A percentile compares a stretch with the other conserved stretches of the same genome.
Conservation (phyloP, 2,329 filamentous ascomycete genomes). For the Ophiostoma sp. region DNA sequence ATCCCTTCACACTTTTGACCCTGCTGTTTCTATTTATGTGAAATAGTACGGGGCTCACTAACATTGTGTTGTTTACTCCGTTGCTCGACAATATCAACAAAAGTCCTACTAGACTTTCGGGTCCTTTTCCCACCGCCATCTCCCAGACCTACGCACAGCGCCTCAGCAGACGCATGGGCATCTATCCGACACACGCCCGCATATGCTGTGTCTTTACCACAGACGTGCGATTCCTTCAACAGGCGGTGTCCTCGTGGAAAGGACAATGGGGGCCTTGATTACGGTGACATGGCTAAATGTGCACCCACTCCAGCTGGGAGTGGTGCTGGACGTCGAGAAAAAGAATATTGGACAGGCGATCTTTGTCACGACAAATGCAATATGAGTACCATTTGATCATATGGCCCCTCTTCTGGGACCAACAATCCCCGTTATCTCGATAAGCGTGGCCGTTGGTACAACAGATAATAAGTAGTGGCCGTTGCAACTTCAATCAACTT, state of each 20-base stretch:
- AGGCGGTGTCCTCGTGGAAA: background rate
- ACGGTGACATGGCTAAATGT: background rate
- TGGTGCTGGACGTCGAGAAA: no score
- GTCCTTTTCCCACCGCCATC: background rate
- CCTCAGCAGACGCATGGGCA: background rate
- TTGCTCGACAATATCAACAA: background rate
- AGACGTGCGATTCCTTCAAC: background rate
- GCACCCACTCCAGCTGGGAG: background rate
- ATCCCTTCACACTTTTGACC: background rate
- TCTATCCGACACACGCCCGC: background rate
- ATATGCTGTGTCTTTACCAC: background rate
- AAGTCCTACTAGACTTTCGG: background rate
- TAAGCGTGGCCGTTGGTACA: background rate
- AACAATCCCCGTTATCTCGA: background rate
- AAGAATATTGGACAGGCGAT: no score
- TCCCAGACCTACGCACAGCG: background rate
- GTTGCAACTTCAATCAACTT: background rate
- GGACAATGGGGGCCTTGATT: background rate
- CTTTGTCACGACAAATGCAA: background rate
- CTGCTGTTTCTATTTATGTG: slow-evolving; percentile 2
- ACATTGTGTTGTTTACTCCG: background rate
- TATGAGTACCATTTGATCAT: background rate
- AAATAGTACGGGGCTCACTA: background rate
- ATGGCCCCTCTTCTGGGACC: background rate
- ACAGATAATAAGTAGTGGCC: no score